Evolutionary conservation across 2,329 filamentous ascomycete species (phyloP), one percentile per base, ranked within the genome.

Genomic region (Alternaria sp.): DNA sequence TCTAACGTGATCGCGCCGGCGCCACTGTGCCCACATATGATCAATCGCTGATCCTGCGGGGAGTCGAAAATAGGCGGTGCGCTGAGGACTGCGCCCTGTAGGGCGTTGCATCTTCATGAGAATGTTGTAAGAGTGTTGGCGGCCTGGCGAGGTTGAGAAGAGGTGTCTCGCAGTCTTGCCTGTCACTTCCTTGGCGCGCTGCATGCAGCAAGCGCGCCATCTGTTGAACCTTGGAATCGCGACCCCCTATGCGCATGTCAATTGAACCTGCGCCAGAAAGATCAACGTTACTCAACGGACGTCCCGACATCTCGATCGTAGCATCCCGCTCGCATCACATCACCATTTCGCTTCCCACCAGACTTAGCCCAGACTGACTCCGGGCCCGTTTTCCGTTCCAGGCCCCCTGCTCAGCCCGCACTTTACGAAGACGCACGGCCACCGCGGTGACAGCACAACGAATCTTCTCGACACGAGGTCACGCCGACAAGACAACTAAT

Each of bases 401-500:
- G 61, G 20, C 44, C 54, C 51, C 48, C 43, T 57, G 52, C 57
- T 48, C 32, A 43, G 39, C 51, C 57, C 52, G 41, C 52, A 38
- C 14, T 51, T 49, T 56, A 56, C 51, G 41, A 54, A 52, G 30
- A 32, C 47, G 54, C 54, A 57, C 54, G 47, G 39, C 54, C 39
- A 42, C 38, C 39, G 30, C 32, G 39, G 39, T 52, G 36, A 8
- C 38, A 57, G 16, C 22, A 52, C 47, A 44, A 47, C 42, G 54
- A 61, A 56, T 28, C 48, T 55, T 56, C 47, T 51, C 59, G 43
- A 66, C 57, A 65, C 59, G 54, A 60, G 42, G 51, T 62, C 41
- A 57, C 38, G 53, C 57, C 41, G 57, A 39, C 49, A 38, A 51
- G 32, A 46, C 46, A 38, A 47, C 53, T 65, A 66, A 60, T 57